Conservation (phyloP, 2,329 filamentous ascomycete genomes). For the Verticillium isaacii region DNA sequence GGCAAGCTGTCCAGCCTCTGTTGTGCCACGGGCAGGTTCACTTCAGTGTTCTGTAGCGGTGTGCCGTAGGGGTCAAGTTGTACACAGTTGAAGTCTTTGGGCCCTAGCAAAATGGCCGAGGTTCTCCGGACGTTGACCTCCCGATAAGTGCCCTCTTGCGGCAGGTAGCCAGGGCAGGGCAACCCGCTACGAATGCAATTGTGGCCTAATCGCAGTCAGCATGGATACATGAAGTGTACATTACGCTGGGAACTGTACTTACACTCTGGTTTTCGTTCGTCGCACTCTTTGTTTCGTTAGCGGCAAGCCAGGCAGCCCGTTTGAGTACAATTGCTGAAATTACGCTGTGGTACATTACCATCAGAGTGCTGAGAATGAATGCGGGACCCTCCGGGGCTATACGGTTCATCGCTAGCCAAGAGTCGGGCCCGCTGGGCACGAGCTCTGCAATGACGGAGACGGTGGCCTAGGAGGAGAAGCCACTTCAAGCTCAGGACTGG, state of each 20-base stretch:
- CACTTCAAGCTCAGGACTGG: not conserved
- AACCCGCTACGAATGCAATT: not conserved
- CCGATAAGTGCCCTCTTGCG: not conserved
- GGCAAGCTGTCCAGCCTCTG: not conserved
- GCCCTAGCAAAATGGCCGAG: not conserved
- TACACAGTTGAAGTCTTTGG: not conserved
- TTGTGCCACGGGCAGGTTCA: not conserved
- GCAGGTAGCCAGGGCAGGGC: not conserved
- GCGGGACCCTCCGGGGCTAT: not conserved
- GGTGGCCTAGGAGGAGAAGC: not conserved
- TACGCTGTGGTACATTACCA: slow-evolving; percentile 58
- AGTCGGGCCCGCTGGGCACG: no score
- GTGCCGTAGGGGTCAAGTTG: not conserved
- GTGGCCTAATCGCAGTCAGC: not conserved
- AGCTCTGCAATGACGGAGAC: not conserved
- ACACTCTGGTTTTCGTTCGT: slow-evolving; percentile 53
- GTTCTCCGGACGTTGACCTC: not conserved
- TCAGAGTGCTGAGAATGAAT: not conserved
- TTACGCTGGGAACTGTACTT: not conserved
- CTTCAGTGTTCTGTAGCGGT: not conserved
- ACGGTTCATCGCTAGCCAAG: no score
- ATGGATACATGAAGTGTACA: not conserved
- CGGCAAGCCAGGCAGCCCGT: slow-evolving; percentile 92
- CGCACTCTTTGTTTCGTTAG: slow-evolving; percentile 94
- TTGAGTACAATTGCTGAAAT: slow-evolving; percentile 93